A percentile compares a stretch with the other conserved stretches of the same genome.
phyloP scores from a whole-genome alignment of 495 filamentous ascomycete genomes.

The Immersiella caudata region DNA sequence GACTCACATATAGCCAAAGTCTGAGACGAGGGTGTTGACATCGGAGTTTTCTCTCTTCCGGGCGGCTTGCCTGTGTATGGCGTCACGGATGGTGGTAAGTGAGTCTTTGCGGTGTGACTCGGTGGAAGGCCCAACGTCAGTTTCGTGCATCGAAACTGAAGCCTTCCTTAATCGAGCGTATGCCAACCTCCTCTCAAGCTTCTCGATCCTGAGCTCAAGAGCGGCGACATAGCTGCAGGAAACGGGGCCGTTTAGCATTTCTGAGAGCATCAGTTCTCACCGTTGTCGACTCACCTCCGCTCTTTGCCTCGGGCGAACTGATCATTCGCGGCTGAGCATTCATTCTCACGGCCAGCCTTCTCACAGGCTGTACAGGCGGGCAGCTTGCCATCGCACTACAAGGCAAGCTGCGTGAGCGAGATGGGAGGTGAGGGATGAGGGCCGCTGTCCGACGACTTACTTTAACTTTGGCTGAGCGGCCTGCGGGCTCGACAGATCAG shows the following conservation, averaged over 20 bases:
- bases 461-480: slow-evolving; percentile 86
- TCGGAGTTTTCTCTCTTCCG: slow-evolving; percentile 68
- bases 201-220: slow-evolving; percentile 83
- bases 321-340: slow-evolving; percentile 92
- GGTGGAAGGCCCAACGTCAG: slow-evolving; percentile 44
- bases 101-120: slow-evolving; percentile 58
- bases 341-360: slow-evolving; percentile 73
- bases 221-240: slow-evolving; percentile 79
- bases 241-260: not conserved
- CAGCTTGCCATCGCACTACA: slow-evolving; percentile 86
- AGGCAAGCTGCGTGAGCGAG: slow-evolving; percentile 13
- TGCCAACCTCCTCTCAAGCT: slow-evolving; percentile 70
- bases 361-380: slow-evolving; percentile 93
- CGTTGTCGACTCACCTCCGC: slow-evolving; percentile 56
- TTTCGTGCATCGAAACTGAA: slow-evolving; percentile 53
- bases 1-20: slow-evolving; percentile 75
- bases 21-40: slow-evolving; percentile 77
- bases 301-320: slow-evolving; percentile 94
- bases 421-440: not conserved
- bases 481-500: slow-evolving; percentile 38
- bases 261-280: not conserved
- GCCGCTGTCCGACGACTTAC: slow-evolving; percentile 30
- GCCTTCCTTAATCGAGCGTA: slow-evolving; percentile 63
- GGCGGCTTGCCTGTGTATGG: slow-evolving; percentile 62
- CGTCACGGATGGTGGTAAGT: slow-evolving; percentile 59